Percentiles rank a stretch among this genome's conserved stretches.
phyloP scores from a whole-genome alignment of 2,329 filamentous ascomycete species.

The Nigrograna mackinnonii region DNA sequence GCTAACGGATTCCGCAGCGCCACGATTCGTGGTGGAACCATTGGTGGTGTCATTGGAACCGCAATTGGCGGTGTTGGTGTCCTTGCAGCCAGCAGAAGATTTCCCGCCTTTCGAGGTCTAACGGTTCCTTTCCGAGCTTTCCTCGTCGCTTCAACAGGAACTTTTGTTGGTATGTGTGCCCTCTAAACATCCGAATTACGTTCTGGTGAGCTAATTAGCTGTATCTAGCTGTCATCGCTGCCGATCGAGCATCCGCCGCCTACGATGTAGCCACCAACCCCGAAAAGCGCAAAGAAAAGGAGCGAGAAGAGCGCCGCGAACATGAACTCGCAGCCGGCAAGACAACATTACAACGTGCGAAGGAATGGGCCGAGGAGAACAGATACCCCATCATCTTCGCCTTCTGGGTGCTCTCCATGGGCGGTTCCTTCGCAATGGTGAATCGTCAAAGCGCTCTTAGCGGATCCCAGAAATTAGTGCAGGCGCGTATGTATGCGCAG shows the following conservation, averaged over 20 bases:
- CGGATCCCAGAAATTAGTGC: slow-evolving; percentile 84
- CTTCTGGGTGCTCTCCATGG: slow-evolving; percentile 83
- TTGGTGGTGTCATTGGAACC: slow-evolving; percentile 73
- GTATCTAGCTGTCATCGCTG: slow-evolving; percentile 69
- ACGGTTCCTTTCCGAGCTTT: slow-evolving; percentile 91
- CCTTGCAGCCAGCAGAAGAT: slow-evolving; percentile 69
- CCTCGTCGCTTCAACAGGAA: slow-evolving; percentile 79
- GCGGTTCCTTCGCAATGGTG: slow-evolving; percentile 72
- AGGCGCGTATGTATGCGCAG: slow-evolving; percentile 93
- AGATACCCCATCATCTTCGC: slow-evolving; percentile 84
- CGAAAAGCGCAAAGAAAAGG: slow-evolving; percentile 32
- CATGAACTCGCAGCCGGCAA: slow-evolving; percentile 56
- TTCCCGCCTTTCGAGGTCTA: slow-evolving; percentile 75
- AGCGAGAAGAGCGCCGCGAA: slow-evolving; percentile 38
- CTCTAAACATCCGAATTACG: not conserved
- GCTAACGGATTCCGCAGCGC: slow-evolving; percentile 44
- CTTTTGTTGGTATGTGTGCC: slow-evolving; percentile 67
- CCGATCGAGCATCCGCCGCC: slow-evolving; percentile 72
- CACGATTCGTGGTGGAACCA: slow-evolving; percentile 77
- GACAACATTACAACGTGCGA: slow-evolving; percentile 61
- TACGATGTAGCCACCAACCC: slow-evolving; percentile 75
- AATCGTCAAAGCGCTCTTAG: slow-evolving; percentile 75
- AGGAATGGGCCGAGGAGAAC: slow-evolving; percentile 77
- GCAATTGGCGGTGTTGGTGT: slow-evolving; percentile 70
- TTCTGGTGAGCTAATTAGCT: slow-evolving; percentile 13